Conservation (phyloP, 306 rosid genomes). For the Cercis canadensis region DNA sequence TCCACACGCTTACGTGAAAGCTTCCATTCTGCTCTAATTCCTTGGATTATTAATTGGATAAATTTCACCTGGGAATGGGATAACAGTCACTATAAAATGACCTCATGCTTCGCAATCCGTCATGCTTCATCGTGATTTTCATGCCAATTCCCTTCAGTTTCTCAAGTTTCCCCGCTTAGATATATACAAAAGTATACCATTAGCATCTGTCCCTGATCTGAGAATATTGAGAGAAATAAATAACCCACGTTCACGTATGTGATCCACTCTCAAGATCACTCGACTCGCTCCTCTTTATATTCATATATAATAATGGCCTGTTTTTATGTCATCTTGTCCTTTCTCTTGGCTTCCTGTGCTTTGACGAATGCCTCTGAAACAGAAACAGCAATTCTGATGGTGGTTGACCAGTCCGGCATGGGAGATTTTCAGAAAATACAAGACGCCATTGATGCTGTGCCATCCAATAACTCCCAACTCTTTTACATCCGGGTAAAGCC, state of each 20-base stretch:
- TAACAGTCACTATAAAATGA: constrained; percentile 26
- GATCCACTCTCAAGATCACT: not conserved
- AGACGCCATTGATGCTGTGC: constrained; percentile 58
- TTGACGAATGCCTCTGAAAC: constrained; percentile 24
- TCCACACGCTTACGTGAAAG: constrained; percentile 30
- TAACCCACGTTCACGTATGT: no score
- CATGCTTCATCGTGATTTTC: not conserved
- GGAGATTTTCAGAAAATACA: constrained; percentile 55
- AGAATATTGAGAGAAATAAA: not conserved
- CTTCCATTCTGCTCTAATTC: no score
- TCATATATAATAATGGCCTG: not conserved
- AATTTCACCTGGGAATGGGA: not conserved
- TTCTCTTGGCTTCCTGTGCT: not conserved
- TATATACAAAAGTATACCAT: no score
- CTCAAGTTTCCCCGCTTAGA: no score
- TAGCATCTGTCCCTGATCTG: not conserved
- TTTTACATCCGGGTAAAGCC: constrained; percentile 50
- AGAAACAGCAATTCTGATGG: constrained; percentile 14
- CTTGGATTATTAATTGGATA: not conserved
- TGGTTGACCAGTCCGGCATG: constrained; percentile 52
- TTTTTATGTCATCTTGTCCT: not conserved
- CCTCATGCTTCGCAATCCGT: not conserved
- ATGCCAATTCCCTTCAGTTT: not conserved
- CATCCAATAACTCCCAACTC: constrained; percentile 45
- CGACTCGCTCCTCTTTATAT: no score